Base-by-base conservation (phyloP, 495 filamentous ascomycete species). In the Penicillium longicatenatum region DNA sequence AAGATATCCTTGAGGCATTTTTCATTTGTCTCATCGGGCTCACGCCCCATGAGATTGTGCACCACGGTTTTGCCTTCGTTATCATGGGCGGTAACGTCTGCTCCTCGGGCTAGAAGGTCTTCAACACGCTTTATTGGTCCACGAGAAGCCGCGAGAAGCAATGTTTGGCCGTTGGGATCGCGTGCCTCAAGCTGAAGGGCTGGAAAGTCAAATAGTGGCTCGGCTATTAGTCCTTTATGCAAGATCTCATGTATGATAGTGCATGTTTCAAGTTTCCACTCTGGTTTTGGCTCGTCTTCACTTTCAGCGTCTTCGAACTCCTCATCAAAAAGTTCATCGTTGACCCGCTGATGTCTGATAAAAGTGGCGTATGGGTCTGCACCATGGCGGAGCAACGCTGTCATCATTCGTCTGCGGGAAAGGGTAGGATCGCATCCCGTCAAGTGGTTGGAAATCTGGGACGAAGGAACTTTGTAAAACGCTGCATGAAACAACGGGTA, bases 201-300 rank as follows among this genome's bases (percentile, higher is more conserved):
- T 49, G 61, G 49, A 17, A 64, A 31, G 1, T 64, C 24, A 22
- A 64, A 33, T 19, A 64, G 26, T 56, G 61, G 61, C 31, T 54
- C 50, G n/a, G 44, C 22, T 17, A 42, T 9, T 2, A 39, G 10
- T 1, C 47, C 50, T 24, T 14, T 22, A 8, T 6, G n/a, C 44
- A 64, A 30, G 6, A 24, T 48, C 11, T 48, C 48, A 35, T 35
- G 31, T 0, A 35, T 35, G 31, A 35, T 10, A 35, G 31, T 35
- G 31, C 31, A 35, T 14, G 31, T 14, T 35, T 14, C 31, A 14
- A 10, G 12, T 35, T 1, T 4, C 31, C 31, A 35, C 31, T 35
- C 31, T 12, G 31, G 3, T 35, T 35, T 4, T 35, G 9, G 31
- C 1, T 10, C 8, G 12, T 10, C 3, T 35, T 35, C 9, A 10